A percentile compares a stretch with the other conserved stretches of the same genome.
These are phyloP conservation scores for Scheffersomyces titani DNA, from an alignment of 1,139 yeast species.

Conservation along the genomic window DNA sequence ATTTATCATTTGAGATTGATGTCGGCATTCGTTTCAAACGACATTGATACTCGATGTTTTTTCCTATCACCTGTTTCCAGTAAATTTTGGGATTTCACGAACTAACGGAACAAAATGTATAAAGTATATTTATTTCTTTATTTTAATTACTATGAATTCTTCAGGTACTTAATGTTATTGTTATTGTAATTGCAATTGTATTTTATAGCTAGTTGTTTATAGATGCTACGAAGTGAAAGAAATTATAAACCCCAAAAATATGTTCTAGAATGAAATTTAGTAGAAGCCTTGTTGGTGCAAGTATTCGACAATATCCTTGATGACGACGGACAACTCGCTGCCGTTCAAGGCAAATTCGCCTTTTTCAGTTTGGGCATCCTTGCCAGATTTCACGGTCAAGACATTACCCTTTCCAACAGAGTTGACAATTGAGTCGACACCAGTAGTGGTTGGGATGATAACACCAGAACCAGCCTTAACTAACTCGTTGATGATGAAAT, in stretches of 20 bases:
- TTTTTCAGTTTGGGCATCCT: conserved; percentile 12
- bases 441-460: conserved; percentile 52
- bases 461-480: conserved; percentile 92
- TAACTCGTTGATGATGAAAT: conserved; percentile 75
- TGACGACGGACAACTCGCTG: conserved; percentile 54
- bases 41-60: not conserved
- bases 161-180: not conserved
- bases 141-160: not conserved
- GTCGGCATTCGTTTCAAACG: not conserved
- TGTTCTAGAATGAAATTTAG: conserved; percentile 3
- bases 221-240: not conserved
- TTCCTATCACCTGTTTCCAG: not conserved
- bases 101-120: conserved; percentile 2
- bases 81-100: conserved; percentile 3
- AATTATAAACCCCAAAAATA: not conserved
- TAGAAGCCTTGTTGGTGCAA: conserved; percentile 82
- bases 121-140: conserved; percentile 5
- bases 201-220: not conserved
- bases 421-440: conserved; percentile 42
- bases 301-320: conserved; percentile 67
- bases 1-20: not conserved
- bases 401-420: conserved; percentile 41
- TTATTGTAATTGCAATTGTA: not conserved
- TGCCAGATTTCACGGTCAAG: conserved; percentile 21
- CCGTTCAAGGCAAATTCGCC: conserved; percentile 25